Evolutionary conservation across 2,329 filamentous ascomycete species (phyloP).

Genomic region (Colletotrichum destructivum): DNA sequence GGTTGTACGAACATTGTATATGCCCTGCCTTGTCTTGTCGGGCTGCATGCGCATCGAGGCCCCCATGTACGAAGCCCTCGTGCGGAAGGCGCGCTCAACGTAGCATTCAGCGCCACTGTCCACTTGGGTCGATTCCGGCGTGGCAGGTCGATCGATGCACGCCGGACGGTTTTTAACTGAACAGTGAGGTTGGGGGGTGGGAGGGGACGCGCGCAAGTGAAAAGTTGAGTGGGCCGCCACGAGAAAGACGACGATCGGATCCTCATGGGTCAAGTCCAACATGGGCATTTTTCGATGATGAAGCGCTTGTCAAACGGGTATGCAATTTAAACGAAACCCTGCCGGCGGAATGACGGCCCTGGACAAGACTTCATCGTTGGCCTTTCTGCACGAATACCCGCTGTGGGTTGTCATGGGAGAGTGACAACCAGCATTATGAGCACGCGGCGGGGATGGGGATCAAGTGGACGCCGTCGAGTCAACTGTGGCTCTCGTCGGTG

Average conservation of each 20-base stretch:
- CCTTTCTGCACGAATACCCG: slow-evolving; percentile 19
- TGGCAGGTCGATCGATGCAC: slow-evolving; percentile 29
- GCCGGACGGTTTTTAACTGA: slow-evolving; percentile 4
- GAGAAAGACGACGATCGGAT: slow-evolving; percentile 12
- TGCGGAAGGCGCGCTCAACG: slow-evolving; percentile 18
- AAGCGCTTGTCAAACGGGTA: slow-evolving; percentile 8
- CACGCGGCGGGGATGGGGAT: slow-evolving; percentile 19
- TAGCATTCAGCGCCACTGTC: slow-evolving; percentile 1
- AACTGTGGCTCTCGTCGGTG: slow-evolving; percentile 1
- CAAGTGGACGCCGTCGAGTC: slow-evolving; percentile 21
- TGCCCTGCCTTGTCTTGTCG: slow-evolving; percentile 17
- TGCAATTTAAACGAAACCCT: slow-evolving; percentile 31
- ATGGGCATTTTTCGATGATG: slow-evolving; percentile 10
- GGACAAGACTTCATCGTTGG: slow-evolving; percentile 11
- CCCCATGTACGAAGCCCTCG: slow-evolving; percentile 6
- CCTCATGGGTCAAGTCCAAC: not conserved
- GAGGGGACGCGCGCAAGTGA: not conserved
- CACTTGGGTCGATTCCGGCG: slow-evolving; percentile 17
- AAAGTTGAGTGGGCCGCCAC: slow-evolving; percentile 7
- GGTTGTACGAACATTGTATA: not conserved
- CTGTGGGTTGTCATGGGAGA: slow-evolving; percentile 12
- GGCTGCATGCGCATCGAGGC: slow-evolving; percentile 10
- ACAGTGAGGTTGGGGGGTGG: not conserved
- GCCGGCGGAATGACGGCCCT: slow-evolving; percentile 17
- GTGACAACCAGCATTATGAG: not conserved